Conservation (phyloP, 176 grass and related monocot genomes). For the Oryza glaberrima region DNA sequence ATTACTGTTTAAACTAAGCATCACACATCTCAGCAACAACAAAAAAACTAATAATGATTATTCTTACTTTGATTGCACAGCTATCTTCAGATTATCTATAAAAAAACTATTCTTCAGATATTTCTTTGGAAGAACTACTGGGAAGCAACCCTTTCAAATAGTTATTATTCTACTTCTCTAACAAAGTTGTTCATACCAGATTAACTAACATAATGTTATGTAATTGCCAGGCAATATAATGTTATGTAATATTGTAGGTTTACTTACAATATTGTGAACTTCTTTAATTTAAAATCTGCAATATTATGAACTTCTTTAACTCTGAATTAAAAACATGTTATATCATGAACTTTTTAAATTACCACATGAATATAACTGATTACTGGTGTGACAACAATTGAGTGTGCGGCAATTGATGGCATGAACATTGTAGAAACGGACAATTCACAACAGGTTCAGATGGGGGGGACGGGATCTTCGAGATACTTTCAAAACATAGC, state of each 20-base stretch:
- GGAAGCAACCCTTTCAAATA: not conserved
- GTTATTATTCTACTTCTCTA: not conserved
- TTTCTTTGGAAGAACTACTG: not conserved
- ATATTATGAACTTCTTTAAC: too few relatives aligned
- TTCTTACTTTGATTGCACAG: not conserved
- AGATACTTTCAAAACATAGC: not conserved
- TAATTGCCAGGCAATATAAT: not conserved
- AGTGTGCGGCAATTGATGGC: not conserved
- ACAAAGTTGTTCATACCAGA: not conserved
- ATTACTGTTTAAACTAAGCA: slow-evolving; percentile 1
- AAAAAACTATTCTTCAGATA: not conserved
- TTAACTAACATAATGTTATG: slow-evolving; percentile 9
- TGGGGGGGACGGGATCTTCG: not conserved
- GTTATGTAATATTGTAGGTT: too few relatives aligned
- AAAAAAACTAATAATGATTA: not conserved
- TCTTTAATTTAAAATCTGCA: too few relatives aligned
- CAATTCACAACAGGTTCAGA: not conserved
- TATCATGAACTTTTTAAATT: not conserved
- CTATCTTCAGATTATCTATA: not conserved
- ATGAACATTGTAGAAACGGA: not conserved
- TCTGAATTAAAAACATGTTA: too few relatives aligned
- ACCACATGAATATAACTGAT: not conserved
- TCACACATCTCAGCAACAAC: not conserved
- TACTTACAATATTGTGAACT: too few relatives aligned
- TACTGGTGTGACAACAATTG: not conserved